Evolutionary conservation across 306 rosid genomes (phyloP).

Genomic region (Ormosia emarginata): DNA sequence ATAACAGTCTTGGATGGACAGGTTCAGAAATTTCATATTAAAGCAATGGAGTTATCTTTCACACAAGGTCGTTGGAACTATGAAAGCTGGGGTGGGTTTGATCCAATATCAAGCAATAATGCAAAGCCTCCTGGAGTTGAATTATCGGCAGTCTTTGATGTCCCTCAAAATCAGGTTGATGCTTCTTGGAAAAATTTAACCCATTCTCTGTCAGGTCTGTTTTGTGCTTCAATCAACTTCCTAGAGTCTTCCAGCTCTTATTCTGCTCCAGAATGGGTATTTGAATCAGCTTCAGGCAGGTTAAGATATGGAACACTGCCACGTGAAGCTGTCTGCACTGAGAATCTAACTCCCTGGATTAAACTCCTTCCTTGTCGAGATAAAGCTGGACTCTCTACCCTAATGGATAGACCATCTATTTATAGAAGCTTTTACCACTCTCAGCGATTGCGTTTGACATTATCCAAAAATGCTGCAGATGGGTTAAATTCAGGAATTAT

Average conservation of each 20-base stretch:
- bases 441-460: constrained; percentile 62
- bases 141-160: constrained; percentile 92
- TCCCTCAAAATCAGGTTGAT: constrained; percentile 63
- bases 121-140: constrained; percentile 98
- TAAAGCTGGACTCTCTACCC: constrained; percentile 78
- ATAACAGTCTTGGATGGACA: constrained; percentile 54
- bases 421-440: constrained; percentile 94
- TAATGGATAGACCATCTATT: constrained; percentile 91
- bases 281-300: constrained; percentile 55
- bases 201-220: constrained; percentile 85
- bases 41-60: constrained; percentile 89
- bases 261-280: constrained; percentile 75
- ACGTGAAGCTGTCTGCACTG: constrained; percentile 97
- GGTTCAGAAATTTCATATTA: constrained; percentile 75
- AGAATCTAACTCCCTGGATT: constrained; percentile 95
- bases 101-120: constrained; percentile 78
- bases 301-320: constrained; percentile 89
- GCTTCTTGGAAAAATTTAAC: constrained; percentile 91
- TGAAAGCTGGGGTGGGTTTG: constrained; percentile 94
- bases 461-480: constrained; percentile 32
- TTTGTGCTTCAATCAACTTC: constrained; percentile 96
- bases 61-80: constrained; percentile 98
- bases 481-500: constrained; percentile 51
- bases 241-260: constrained; percentile 81
- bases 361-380: constrained; percentile 97